phyloP scores from a whole-genome alignment of 2,329 filamentous ascomycete species.

The Paecilomyces formosus region DNA sequence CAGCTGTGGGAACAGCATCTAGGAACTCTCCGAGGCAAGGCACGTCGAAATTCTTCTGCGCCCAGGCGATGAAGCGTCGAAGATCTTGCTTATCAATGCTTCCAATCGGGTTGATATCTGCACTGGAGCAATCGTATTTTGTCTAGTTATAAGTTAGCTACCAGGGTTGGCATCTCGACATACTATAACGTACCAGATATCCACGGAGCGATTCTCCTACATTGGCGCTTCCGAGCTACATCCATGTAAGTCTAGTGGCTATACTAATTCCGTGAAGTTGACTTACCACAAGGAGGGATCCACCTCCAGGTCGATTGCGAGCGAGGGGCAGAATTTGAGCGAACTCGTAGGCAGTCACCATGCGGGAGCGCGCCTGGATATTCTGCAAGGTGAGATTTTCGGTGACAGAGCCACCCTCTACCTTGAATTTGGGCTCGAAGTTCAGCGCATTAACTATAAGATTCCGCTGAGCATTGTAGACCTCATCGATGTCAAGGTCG shows the following conservation, averaged over 20 bases:
- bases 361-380: conserved; percentile 56
- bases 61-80: conserved; percentile 61
- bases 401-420: conserved; percentile 52
- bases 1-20: conserved; percentile 52
- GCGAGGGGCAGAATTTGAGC: conserved; percentile 56
- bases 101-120: conserved; percentile 40
- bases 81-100: conserved; percentile 57
- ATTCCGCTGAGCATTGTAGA: conserved; percentile 35
- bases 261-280: not conserved
- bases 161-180: not conserved
- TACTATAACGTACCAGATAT: not conserved
- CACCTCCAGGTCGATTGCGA: conserved; percentile 46
- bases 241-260: not conserved
- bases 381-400: conserved; percentile 34
- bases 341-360: conserved; percentile 56
- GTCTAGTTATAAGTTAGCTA: conserved; percentile 47
- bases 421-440: conserved; percentile 55
- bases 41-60: conserved; percentile 50
- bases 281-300: conserved; percentile 46
- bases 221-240: conserved; percentile 53
- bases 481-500: conserved; percentile 63
- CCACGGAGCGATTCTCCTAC: conserved; percentile 39
- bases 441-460: conserved; percentile 41
- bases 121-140: conserved; percentile 56
- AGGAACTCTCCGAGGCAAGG: conserved; percentile 50